These are phyloP conservation scores for Sutorius eximius DNA, from an alignment of 1,284 basidiomycete species.

Conservation along the genomic window DNA sequence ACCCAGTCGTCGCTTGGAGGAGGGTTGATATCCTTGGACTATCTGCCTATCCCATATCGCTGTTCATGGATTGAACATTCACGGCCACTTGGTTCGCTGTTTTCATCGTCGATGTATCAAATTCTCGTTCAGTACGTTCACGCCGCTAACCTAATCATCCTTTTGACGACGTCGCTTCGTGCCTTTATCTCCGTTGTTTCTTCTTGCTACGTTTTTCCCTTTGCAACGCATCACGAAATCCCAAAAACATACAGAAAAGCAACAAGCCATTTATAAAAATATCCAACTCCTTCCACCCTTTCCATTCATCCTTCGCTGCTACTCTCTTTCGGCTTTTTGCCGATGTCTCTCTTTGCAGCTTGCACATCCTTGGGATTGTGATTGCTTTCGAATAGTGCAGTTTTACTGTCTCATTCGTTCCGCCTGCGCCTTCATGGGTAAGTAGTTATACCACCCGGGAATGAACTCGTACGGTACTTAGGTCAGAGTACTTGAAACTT, in stretches of 20 bases:
- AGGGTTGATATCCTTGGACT: constrained; percentile 37
- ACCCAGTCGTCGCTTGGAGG: constrained; percentile 26
- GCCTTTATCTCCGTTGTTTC: constrained; percentile 34
- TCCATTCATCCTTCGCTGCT: constrained; percentile 15
- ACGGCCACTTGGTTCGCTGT: constrained; percentile 26
- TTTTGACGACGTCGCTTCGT: constrained; percentile 34
- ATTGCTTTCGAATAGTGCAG: constrained; percentile 21
- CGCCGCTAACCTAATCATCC: constrained; percentile 37
- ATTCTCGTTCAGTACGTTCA: constrained; percentile 35
- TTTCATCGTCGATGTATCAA: constrained; percentile 36
- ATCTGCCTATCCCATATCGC: constrained; percentile 29
- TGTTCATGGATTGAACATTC: constrained; percentile 42
- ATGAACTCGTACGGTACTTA: constrained; percentile 20
- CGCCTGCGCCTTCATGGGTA: constrained; percentile 37
- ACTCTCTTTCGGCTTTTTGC: constrained; percentile 33
- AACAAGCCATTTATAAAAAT: constrained; percentile 45
- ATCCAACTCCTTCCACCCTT: constrained; percentile 30
- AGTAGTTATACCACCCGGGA: constrained; percentile 40
- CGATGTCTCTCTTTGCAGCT: constrained; percentile 11
- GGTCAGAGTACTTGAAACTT: constrained; percentile 18
- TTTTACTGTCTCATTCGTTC: constrained; percentile 29
- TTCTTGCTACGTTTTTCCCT: constrained; percentile 38
- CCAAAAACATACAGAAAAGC: constrained; percentile 52
- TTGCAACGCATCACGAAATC: constrained; percentile 39
- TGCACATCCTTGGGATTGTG: constrained; percentile 11